Conservation (phyloP, 768 basidiomycete genomes). For the Imleria badia region DNA sequence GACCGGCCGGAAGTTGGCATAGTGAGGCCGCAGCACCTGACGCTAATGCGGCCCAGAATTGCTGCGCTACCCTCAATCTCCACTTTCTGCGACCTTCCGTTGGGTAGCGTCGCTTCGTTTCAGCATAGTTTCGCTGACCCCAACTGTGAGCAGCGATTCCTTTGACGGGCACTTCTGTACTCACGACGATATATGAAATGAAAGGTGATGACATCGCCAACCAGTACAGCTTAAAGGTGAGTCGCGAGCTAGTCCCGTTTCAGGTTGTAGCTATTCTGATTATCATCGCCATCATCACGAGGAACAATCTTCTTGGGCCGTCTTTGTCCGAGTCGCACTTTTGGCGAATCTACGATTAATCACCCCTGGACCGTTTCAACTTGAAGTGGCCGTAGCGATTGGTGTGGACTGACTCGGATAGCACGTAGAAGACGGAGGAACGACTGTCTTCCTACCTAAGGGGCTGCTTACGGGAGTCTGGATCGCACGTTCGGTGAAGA, state of each 20-base stretch:
- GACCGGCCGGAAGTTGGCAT: not conserved
- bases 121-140: constrained; percentile 41
- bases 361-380: too few species aligned
- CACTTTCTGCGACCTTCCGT: constrained; percentile 56
- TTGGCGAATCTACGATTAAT: too few species aligned
- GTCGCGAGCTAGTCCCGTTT: not conserved
- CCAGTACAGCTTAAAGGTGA: not conserved
- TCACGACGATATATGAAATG: constrained; percentile 18
- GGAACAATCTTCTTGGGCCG: too few species aligned
- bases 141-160: constrained; percentile 4
- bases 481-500: not conserved
- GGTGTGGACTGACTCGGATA: too few species aligned
- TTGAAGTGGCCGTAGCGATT: too few species aligned
- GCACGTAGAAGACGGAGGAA: too few species aligned
- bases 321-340: too few species aligned
- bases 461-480: too few species aligned
- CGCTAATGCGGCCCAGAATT: constrained; percentile 41
- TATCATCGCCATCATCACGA: too few species aligned
- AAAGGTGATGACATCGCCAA: constrained; percentile 22
- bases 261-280: not conserved
- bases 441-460: too few species aligned
- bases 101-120: constrained; percentile 45
- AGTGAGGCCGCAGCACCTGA: constrained; percentile 22
- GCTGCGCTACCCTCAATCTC: constrained; percentile 51
- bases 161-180: not conserved